These are phyloP conservation scores for Cercospora sesami DNA, from an alignment of 2,329 filamentous ascomycete genomes.

Conservation along the genomic window DNA sequence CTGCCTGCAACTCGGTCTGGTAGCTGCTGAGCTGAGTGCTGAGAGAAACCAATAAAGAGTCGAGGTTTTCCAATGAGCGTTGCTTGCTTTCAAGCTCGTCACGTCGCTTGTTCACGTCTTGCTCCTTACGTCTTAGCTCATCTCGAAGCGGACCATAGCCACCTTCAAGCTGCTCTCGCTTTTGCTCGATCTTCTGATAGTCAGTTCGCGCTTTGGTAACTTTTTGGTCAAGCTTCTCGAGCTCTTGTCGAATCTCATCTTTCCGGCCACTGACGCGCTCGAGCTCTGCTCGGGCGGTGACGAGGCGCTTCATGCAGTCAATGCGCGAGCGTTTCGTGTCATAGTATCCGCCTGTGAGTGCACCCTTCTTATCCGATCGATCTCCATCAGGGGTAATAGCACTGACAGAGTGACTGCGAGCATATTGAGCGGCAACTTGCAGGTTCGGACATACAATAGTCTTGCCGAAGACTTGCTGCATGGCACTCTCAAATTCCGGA, in stretches of 20 bases:
- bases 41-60: constrained; percentile 58
- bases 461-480: constrained; percentile 93
- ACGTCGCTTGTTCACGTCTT: constrained; percentile 70
- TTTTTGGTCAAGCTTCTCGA: constrained; percentile 81
- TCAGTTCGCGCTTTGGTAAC: constrained; percentile 85
- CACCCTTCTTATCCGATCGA: constrained; percentile 90
- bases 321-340: constrained; percentile 83
- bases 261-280: constrained; percentile 67
- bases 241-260: constrained; percentile 64
- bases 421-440: constrained; percentile 83
- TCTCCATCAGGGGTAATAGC: constrained; percentile 95
- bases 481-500: constrained; percentile 73
- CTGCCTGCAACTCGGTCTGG: constrained; percentile 75
- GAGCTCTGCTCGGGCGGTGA: constrained; percentile 71
- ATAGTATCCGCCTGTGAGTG: constrained; percentile 90
- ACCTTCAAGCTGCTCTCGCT: constrained; percentile 72
- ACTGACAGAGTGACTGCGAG: constrained; percentile 85
- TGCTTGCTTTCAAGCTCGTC: constrained; percentile 73
- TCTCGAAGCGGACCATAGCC: constrained; percentile 77
- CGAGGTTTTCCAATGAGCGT: constrained; percentile 65
- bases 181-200: constrained; percentile 78
- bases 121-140: constrained; percentile 74
- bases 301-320: constrained; percentile 75
- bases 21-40: constrained; percentile 73
- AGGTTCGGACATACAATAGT: constrained; percentile 92